phyloP scores from a whole-genome alignment of 345 rosid genomes.

The Microcos paniculata region DNA sequence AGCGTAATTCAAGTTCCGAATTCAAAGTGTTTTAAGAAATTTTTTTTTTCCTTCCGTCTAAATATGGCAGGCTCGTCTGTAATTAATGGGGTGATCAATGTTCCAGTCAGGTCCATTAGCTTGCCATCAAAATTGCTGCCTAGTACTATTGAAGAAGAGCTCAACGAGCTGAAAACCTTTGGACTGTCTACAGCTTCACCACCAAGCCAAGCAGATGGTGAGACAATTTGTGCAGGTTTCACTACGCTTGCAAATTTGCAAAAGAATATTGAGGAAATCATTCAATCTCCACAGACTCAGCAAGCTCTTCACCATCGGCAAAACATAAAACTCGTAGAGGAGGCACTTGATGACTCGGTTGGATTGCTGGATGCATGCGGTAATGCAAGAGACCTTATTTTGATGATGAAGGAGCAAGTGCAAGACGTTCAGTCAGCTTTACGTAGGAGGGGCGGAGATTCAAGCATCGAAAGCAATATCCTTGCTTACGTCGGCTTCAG shows the following conservation, averaged over 20 bases:
- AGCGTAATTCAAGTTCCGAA: not conserved
- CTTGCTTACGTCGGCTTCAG: constrained; percentile 56
- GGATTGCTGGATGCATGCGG: constrained; percentile 41
- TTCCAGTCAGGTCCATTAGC: constrained; percentile 50
- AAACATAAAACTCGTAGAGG: constrained; percentile 27
- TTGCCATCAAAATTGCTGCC: constrained; percentile 53
- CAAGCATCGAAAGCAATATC: constrained; percentile 34
- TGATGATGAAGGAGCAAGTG: constrained; percentile 39
- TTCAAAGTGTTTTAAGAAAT: not conserved
- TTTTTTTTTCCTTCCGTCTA: not conserved
- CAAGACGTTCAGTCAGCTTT: constrained; percentile 40
- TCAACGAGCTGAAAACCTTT: constrained; percentile 35
- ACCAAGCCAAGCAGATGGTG: constrained; percentile 8
- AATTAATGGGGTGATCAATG: constrained; percentile 21
- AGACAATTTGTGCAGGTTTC: constrained; percentile 30
- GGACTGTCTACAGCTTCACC: constrained; percentile 3
- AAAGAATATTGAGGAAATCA: constrained; percentile 33
- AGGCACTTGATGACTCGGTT: constrained; percentile 40
- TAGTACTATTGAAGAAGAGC: constrained; percentile 38
- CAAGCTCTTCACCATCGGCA: constrained; percentile 27
- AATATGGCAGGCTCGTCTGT: constrained; percentile 16
- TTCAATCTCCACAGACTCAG: constrained; percentile 31
- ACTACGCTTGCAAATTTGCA: constrained; percentile 38
- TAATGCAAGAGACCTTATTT: constrained; percentile 37
- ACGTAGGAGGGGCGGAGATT: constrained; percentile 40